These are phyloP conservation scores for Colletotrichum australisinense DNA, from an alignment of 2,329 filamentous ascomycete genomes.

Conservation along the genomic window DNA sequence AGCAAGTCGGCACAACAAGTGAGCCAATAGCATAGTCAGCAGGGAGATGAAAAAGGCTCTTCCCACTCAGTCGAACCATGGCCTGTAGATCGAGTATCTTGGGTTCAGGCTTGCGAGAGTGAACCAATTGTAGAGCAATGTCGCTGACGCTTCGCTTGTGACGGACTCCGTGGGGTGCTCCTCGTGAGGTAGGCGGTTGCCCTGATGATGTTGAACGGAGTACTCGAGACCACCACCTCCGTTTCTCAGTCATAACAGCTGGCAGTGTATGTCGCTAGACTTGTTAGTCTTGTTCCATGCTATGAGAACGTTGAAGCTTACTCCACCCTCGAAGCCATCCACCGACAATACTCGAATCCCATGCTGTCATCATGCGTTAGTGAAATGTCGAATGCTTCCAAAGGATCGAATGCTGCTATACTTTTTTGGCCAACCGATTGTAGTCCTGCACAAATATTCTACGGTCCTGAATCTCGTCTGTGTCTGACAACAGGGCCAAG, in stretches of 20 bases:
- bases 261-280: constrained; percentile 16
- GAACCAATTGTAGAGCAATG: constrained; percentile 58
- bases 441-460: constrained; percentile 66
- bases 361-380: constrained; percentile 53
- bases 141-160: constrained; percentile 68
- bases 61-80: constrained; percentile 72
- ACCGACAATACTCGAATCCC: constrained; percentile 58
- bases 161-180: constrained; percentile 39
- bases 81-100: constrained; percentile 63
- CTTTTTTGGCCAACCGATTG: constrained; percentile 70
- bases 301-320: background rate
- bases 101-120: constrained; percentile 55
- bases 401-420: constrained; percentile 41
- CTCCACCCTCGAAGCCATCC: constrained; percentile 45
- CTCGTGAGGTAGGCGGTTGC: constrained; percentile 3
- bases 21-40: constrained; percentile 67
- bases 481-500: constrained; percentile 57
- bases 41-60: constrained; percentile 71
- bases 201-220: constrained; percentile 41
- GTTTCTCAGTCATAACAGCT: constrained; percentile 41
- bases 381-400: background rate
- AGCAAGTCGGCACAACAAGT: constrained; percentile 71
- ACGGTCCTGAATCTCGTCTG: constrained; percentile 61
- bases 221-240: constrained; percentile 52
- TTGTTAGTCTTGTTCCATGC: background rate